A percentile compares a stretch with the other conserved stretches of the same genome.
These are phyloP conservation scores for Pyrenopolyporus hunteri DNA, from an alignment of 495 filamentous ascomycete species.

Conservation along the genomic window DNA sequence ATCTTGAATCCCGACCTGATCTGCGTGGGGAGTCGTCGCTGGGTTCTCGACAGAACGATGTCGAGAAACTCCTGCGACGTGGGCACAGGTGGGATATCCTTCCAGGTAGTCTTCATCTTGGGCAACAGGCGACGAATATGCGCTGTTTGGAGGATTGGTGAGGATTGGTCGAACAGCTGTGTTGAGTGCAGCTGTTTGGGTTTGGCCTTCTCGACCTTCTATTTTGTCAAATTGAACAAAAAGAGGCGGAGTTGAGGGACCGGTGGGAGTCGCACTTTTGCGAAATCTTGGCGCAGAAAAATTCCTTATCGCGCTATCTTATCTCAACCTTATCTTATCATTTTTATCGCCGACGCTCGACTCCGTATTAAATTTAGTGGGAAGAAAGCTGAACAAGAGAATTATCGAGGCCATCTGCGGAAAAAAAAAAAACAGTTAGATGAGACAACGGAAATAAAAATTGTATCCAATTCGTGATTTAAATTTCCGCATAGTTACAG, in stretches of 20 bases:
- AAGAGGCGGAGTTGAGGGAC: slow-evolving; percentile 26
- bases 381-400: too few species aligned
- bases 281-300: slow-evolving; percentile 41
- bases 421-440: background rate
- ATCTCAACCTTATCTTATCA: slow-evolving; percentile 37
- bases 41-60: slow-evolving; percentile 92
- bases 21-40: slow-evolving; percentile 92
- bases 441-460: background rate
- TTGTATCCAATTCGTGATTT: background rate
- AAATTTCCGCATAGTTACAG: background rate
- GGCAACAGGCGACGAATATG: slow-evolving; percentile 21
- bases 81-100: slow-evolving; percentile 85
- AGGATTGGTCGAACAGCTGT: background rate
- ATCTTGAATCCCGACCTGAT: slow-evolving; percentile 97
- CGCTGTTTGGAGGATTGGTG: slow-evolving; percentile 9
- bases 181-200: background rate
- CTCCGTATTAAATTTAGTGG: too few species aligned
- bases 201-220: slow-evolving; percentile 18
- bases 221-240: slow-evolving; percentile 14
- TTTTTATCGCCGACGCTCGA: too few species aligned
- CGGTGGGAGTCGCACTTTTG: slow-evolving; percentile 17
- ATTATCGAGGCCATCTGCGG: too few species aligned
- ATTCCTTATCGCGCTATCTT: slow-evolving; percentile 18
- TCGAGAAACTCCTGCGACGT: slow-evolving; percentile 95
- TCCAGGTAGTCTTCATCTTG: slow-evolving; percentile 61